Base-by-base conservation (phyloP, 441 rosid genomes). In the Populus tomentosa region DNA sequence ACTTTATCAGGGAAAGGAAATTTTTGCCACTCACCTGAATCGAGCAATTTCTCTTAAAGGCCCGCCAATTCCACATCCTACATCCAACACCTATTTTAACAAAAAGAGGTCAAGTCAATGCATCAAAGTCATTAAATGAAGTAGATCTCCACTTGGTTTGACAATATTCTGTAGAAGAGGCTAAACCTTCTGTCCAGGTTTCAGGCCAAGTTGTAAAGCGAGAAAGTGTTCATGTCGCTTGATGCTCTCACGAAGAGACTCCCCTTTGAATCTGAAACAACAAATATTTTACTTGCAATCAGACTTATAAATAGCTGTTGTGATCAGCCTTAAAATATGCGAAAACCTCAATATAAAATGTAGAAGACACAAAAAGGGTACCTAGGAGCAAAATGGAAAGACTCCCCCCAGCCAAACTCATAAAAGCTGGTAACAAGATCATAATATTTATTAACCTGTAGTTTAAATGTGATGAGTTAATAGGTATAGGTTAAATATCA, bases 1-100 rank as follows among this genome's bases (percentile, higher is more conserved):
- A 5, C 42, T 46, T 10, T 50, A 68, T 38, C 6, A 67, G 24
- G 68, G 33, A 62, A 3, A 66, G 40, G 61, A 80, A 62, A 76
- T 42, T 24, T 72, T 59, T 40, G 75, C 67, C 75, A 77, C 70
- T 80, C 40, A 92, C 98, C 99, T 95, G 89, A 95, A 95, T 63
- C 87, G 88, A 66, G 97, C 85, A 82, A 94, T 91, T 89, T 94
- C 99, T 83, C 98, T 95, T 18, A 94, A 88, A 6, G 99, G 98
- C 67, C 99, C 98, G 80, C 98, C 99, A 85, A 95, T 92, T 79
- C 99, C 98, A 77, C 99, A 95, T 78, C 99, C 99, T 10, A 95
- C 97, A 84, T 95, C 99, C 87, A 95, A 81, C 69, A 95, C 99
- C 99, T 96, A 77, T 76, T 56, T 62, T 21, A 68, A 81, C 33